These are phyloP conservation scores for Asterophora lycoperdoides DNA, from an alignment of 768 basidiomycete species.

Conservation along the genomic window DNA sequence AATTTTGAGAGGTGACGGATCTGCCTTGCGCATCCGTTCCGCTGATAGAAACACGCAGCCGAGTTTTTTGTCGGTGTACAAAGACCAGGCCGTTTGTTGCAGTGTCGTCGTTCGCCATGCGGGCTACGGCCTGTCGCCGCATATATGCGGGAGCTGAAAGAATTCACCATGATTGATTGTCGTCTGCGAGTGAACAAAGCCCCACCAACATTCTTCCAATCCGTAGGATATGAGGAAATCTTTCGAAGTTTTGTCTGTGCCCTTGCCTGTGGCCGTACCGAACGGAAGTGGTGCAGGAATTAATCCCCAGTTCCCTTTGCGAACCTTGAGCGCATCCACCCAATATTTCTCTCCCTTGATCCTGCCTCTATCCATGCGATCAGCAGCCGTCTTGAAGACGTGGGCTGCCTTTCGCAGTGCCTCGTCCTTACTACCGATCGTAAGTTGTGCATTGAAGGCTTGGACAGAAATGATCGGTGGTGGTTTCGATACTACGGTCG, in stretches of 20 bases:
- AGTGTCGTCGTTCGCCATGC: constrained; percentile 48
- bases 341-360: constrained; percentile 70
- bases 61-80: constrained; percentile 58
- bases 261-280: constrained; percentile 68
- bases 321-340: constrained; percentile 74
- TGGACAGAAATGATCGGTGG: constrained; percentile 61
- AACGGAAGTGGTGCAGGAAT: constrained; percentile 73
- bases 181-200: background rate
- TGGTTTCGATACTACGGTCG: constrained; percentile 64
- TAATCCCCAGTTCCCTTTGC: constrained; percentile 76
- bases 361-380: constrained; percentile 61
- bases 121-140: constrained; percentile 67
- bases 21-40: constrained; percentile 30
- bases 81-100: constrained; percentile 48
- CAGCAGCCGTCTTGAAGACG: constrained; percentile 66
- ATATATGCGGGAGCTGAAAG: constrained; percentile 58
- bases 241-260: constrained; percentile 73
- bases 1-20: constrained; percentile 34
- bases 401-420: constrained; percentile 69
- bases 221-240: constrained; percentile 81
- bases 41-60: constrained; percentile 57
- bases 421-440: constrained; percentile 77
- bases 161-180: background rate
- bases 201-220: constrained; percentile 70
- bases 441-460: constrained; percentile 67